Percentiles rank a stretch among this genome's conserved stretches.
Evolutionary conservation across 495 filamentous ascomycete genomes (phyloP).

Genomic region (Neurospora sp.): DNA sequence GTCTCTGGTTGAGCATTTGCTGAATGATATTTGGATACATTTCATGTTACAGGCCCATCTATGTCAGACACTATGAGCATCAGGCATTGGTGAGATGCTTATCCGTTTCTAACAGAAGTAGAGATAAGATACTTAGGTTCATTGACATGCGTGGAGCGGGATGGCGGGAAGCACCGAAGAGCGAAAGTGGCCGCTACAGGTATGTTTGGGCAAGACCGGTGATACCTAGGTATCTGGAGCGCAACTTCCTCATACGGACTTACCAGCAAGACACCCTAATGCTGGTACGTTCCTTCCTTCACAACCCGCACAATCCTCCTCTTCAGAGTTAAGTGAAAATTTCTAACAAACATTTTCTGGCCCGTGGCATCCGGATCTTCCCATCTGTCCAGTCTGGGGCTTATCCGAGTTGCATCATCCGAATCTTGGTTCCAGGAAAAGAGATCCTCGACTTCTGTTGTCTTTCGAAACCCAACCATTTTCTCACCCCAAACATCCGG

Average conservation of each 20-base stretch:
- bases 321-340: not conserved
- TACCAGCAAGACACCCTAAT: not conserved
- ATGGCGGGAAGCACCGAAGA: not conserved
- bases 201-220: not conserved
- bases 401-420: not conserved
- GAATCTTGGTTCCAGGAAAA: not conserved
- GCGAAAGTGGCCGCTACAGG: not conserved
- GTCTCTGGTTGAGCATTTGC: not conserved
- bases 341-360: not conserved
- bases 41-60: not conserved
- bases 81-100: not conserved
- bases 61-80: not conserved
- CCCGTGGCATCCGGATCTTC: not conserved
- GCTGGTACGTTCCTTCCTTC: not conserved
- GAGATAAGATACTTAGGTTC: not conserved
- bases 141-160: not conserved
- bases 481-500: not conserved
- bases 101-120: not conserved
- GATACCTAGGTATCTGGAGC: not conserved
- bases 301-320: not conserved
- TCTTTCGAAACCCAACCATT: not conserved
- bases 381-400: not conserved
- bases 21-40: not conserved
- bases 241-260: not conserved
- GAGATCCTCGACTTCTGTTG: not conserved